Conservation (phyloP, 352 stramenopile species). For the Phytophthora quininea region DNA sequence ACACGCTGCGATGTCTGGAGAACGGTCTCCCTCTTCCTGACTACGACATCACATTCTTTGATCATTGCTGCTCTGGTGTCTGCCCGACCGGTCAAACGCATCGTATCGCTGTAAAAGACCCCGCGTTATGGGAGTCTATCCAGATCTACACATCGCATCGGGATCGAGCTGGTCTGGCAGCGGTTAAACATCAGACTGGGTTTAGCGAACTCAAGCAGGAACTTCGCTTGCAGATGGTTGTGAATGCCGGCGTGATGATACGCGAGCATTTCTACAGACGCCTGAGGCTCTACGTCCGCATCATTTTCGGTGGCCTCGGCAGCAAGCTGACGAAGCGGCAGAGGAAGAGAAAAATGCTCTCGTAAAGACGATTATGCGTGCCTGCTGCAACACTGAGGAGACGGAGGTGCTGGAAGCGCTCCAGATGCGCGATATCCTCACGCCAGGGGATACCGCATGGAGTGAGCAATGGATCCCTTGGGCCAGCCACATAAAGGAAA, state of each 20-base stretch:
- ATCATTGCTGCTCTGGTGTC: too few relatives aligned
- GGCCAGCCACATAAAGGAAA: conserved; percentile 11
- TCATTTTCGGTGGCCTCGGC: conserved; percentile 1
- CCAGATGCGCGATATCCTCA: conserved; percentile 14
- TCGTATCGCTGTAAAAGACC: too few relatives aligned
- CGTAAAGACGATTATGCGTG: conserved; percentile 7
- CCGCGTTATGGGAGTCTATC: conserved; percentile 13
- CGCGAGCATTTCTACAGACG: too few relatives aligned
- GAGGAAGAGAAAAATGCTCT: not conserved
- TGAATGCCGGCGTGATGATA: too few relatives aligned
- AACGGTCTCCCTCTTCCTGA: conserved; percentile 14
- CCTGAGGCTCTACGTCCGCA: too few relatives aligned
- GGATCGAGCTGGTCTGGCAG: conserved; percentile 5
- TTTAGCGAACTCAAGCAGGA: not conserved
- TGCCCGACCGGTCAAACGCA: too few relatives aligned
- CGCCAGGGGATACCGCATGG: conserved; percentile 4
- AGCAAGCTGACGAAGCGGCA: conserved; percentile 2
- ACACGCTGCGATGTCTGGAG: conserved; percentile 19
- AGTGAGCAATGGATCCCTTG: conserved; percentile 18
- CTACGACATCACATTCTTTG: conserved; percentile 21
- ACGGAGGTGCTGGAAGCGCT: conserved; percentile 3
- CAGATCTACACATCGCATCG: conserved; percentile 13
- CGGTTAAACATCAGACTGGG: conserved; percentile 11
- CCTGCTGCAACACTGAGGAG: conserved; percentile 8
- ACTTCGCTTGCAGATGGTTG: conserved; percentile 14